Percentiles rank a stretch among this genome's conserved stretches.
Evolutionary conservation across 164 flowering plant genomes (phyloP).

Genomic region (Chimonanthus praecox): DNA sequence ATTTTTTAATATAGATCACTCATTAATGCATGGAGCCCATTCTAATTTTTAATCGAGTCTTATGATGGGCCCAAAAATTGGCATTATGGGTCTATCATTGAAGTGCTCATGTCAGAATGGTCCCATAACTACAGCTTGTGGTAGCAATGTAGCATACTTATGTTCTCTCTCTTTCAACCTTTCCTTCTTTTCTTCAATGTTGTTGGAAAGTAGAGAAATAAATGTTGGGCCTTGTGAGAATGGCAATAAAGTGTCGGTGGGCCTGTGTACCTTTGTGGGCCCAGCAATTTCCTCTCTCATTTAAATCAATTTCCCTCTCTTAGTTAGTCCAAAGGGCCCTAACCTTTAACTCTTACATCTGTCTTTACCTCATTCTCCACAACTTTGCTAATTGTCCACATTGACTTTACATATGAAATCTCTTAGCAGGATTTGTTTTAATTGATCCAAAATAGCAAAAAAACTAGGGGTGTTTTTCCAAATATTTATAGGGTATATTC

Average conservation of each 20-base stretch:
- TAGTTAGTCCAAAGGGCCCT: too few species aligned
- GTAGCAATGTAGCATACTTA: background rate
- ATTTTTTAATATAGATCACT: background rate
- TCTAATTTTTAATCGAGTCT: background rate
- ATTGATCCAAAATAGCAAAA: too few species aligned
- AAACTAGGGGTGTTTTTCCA: too few species aligned
- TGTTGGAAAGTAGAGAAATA: background rate
- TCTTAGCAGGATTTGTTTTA: too few species aligned
- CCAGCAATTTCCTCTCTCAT: background rate
- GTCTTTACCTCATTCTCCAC: too few species aligned
- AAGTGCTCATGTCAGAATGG: background rate
- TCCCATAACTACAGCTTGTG: background rate
- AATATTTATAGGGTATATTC: too few species aligned
- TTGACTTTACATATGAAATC: too few species aligned
- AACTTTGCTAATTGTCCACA: too few species aligned
- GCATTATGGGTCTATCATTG: background rate
- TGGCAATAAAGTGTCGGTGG: background rate
- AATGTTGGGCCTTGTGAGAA: background rate
- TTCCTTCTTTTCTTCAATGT: background rate
- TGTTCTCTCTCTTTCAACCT: background rate
- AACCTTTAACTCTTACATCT: too few species aligned
- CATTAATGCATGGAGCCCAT: background rate
- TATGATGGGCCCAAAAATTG: too few species aligned
- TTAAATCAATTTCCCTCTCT: background rate
- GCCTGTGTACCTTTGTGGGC: background rate